Evolutionary conservation across 2,329 filamentous ascomycete genomes (phyloP), one percentile per base, ranked within the genome.

Genomic region (Sporothrix inflata): DNA sequence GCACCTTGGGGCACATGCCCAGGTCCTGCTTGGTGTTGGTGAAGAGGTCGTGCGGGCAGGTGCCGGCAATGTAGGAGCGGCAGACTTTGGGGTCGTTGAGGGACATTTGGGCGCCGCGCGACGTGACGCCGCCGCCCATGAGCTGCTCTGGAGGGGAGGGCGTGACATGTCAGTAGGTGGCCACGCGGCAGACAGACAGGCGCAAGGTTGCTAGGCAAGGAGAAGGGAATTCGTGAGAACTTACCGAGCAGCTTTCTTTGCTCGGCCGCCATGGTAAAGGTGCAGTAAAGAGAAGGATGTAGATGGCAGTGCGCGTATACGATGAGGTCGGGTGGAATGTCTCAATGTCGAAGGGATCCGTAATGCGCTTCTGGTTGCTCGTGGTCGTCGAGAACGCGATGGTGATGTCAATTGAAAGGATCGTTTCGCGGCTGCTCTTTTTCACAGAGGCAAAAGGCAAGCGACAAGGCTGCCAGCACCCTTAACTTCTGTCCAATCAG

Each of bases 21-120:
- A 98, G 88, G 81, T 99, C 96, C 86, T 98, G 94, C 85, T 98
- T 98, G 61, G 96, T 99, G 84, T 99, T 99, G 76, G 95, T 99
- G 87, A 99, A 99, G 79, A 99, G 93, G 80, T 99, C 96, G 85
- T 98, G 95, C 0, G 96, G 96, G 81, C 96, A 99, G 73, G 93
- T 97, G 77, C 96, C 96, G 74, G 89, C 94, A 67, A 99, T 88
- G 82, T 95, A 98, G 21, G 94, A 98, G 71, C 94, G 93, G 85
- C 96, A 99, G 77, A 97, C 93, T 83, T 97, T 98, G 70, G 92
- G 88, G 82, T 98, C 96, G 73, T 90, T 96, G 78, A 99, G 92
- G 75, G 92, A 91, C 77, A 98, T 88, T 81, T 97, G 92, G 51
- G 92, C 88, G 76, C 90, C 90, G 84, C 91, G 92, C 66, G 91